Evolutionary conservation across 768 basidiomycete species (phyloP).

Genomic region (Daedaleopsis nitida): DNA sequence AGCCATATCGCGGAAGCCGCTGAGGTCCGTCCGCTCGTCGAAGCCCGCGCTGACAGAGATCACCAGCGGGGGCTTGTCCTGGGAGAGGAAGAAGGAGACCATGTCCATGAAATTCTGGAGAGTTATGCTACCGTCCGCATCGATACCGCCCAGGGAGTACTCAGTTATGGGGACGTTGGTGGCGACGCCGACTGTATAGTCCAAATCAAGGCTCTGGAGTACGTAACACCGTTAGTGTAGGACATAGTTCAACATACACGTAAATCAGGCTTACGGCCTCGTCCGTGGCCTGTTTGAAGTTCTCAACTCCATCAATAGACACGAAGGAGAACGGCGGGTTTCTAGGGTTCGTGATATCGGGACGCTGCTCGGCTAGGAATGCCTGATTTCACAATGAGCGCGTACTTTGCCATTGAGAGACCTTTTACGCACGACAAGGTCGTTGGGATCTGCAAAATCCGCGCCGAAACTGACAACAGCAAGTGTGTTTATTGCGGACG

Average conservation of each 20-base stretch:
- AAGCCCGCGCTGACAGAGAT: no score
- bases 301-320: background rate
- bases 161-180: no score
- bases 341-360: background rate
- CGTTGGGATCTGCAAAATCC: constrained; percentile 31
- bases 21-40: constrained; percentile 30
- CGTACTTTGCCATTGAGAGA: background rate
- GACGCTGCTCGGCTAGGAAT: background rate
- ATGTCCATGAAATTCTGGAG: no score
- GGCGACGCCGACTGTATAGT: no score
- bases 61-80: no score
- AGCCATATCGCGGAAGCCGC: constrained; percentile 8
- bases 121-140: no score
- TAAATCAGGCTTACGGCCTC: background rate
- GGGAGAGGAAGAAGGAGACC: no score
- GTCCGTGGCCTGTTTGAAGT: background rate
- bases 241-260: background rate
- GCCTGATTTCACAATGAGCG: no score
- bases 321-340: background rate
- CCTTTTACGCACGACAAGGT: constrained; percentile 23
- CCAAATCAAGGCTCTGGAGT: constrained; percentile 38
- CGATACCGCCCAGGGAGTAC: no score
- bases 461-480: constrained; percentile 34
- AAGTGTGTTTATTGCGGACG: constrained; percentile 27
- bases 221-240: background rate